These are phyloP conservation scores for Candida mesenterica DNA, from an alignment of 1,139 yeast genomes.

Conservation along the genomic window DNA sequence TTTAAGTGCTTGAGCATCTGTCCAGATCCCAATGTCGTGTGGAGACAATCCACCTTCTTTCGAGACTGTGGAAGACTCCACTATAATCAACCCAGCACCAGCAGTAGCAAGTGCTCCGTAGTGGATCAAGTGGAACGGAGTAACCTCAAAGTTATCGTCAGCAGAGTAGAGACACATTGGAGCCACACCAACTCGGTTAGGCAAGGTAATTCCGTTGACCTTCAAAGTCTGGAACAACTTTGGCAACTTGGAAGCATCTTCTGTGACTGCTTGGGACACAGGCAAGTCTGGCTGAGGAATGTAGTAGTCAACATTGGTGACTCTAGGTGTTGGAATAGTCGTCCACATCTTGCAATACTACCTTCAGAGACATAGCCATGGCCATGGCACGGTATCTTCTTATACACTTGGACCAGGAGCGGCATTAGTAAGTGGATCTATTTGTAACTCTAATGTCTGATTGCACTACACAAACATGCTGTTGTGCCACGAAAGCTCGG, in stretches of 20 bases:
- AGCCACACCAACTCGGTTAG: conserved; percentile 54
- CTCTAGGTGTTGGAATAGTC: conserved; percentile 5
- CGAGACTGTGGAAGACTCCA: conserved; percentile 51
- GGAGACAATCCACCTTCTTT: conserved; percentile 45
- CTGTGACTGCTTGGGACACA: conserved; percentile 5
- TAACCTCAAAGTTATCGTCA: conserved; percentile 33
- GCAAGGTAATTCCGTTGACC: conserved; percentile 35
- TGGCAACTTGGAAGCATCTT: conserved; percentile 27
- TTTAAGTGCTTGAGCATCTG: conserved; percentile 48
- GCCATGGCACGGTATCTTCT: too few relatives aligned
- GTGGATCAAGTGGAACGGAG: conserved; percentile 47
- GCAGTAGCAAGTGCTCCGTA: conserved; percentile 42
- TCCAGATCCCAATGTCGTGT: conserved; percentile 51
- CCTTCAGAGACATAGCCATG: too few relatives aligned
- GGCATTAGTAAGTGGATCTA: too few relatives aligned
- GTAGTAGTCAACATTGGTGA: conserved; percentile 21
- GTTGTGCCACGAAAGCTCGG: too few relatives aligned
- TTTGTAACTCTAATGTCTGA: too few relatives aligned
- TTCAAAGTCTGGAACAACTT: conserved; percentile 38
- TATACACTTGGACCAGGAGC: too few relatives aligned
- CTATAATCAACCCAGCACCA: conserved; percentile 53
- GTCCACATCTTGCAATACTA: background rate
- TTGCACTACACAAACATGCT: too few relatives aligned
- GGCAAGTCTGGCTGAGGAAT: conserved; percentile 9
- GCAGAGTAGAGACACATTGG: conserved; percentile 62